Evolutionary conservation across 352 stramenopile genomes (phyloP).

Genomic region (Globisporangium nagaii): DNA sequence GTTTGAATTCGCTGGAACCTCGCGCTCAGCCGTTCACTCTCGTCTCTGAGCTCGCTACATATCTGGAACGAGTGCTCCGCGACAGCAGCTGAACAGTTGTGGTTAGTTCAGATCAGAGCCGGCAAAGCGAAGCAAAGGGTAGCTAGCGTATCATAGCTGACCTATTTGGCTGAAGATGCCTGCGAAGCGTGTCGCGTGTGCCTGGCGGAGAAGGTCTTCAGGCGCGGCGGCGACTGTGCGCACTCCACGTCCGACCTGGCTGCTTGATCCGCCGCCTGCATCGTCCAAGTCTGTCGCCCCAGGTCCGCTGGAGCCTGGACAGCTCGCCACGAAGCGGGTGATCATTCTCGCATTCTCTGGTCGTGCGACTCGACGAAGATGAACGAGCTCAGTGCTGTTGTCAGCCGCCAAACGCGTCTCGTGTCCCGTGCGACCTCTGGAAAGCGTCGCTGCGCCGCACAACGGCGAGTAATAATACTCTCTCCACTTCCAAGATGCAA

Average conservation of each 20-base stretch:
- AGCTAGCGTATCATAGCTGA: too few relatives aligned
- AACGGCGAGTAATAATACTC: neutral
- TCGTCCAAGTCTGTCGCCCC: neutral
- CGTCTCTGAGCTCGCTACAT: conserved; percentile 38
- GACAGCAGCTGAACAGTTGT: conserved; percentile 50
- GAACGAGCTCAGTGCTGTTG: too few relatives aligned
- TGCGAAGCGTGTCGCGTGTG: conserved; percentile 37
- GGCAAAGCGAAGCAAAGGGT: too few relatives aligned
- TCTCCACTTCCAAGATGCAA: neutral
- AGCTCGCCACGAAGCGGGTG: conserved; percentile 6
- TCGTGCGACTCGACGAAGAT: too few relatives aligned
- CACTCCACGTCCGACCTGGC: neutral
- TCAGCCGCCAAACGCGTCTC: too few relatives aligned
- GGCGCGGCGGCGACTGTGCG: conserved; percentile 1
- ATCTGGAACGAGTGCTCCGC: conserved; percentile 46
- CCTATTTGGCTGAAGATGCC: conserved; percentile 50
- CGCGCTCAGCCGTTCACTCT: conserved; percentile 22
- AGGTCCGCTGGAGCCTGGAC: neutral
- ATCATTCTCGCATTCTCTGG: conserved; percentile 9
- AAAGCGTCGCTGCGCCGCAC: neutral
- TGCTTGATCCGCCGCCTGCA: neutral
- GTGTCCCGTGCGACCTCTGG: neutral
- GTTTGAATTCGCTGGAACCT: conserved; percentile 22
- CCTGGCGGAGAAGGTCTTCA: conserved; percentile 42
- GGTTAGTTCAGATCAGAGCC: too few relatives aligned